Evolutionary conservation across 2,329 filamentous ascomycete species (phyloP).

Genomic region (Septoria petroselini): DNA sequence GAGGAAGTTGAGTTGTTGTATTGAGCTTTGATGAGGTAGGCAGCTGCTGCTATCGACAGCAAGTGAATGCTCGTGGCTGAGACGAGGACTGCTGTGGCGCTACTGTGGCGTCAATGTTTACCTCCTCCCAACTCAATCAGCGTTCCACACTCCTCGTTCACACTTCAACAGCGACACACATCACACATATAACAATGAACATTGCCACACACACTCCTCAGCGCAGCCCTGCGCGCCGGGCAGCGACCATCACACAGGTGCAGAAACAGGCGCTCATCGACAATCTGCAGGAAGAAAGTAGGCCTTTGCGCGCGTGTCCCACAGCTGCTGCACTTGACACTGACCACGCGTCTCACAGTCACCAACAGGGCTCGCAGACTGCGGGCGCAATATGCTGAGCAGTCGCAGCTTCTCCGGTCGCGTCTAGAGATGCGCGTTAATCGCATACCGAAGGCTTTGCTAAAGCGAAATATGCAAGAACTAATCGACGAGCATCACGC

Average conservation of each 20-base stretch:
- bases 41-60: too few relatives aligned
- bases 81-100: too few relatives aligned
- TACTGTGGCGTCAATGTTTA: slow-evolving; percentile 9
- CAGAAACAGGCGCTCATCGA: slow-evolving; percentile 88
- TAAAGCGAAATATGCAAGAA: slow-evolving; percentile 79
- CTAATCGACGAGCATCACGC: slow-evolving; percentile 58
- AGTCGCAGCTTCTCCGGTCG: slow-evolving; percentile 78
- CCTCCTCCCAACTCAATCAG: background rate
- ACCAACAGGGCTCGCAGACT: slow-evolving; percentile 84
- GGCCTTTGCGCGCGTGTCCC: slow-evolving; percentile 22
- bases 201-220: slow-evolving; percentile 24
- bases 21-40: too few relatives aligned
- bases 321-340: slow-evolving; percentile 15
- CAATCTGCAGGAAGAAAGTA: slow-evolving; percentile 85
- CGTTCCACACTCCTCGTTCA: background rate
- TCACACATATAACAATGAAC: slow-evolving; percentile 11
- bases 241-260: slow-evolving; percentile 39
- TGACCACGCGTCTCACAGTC: slow-evolving; percentile 53
- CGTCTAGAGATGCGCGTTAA: slow-evolving; percentile 92
- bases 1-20: too few relatives aligned
- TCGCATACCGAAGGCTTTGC: slow-evolving; percentile 75
- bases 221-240: slow-evolving; percentile 26
- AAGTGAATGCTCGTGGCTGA: too few relatives aligned
- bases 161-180: background rate
- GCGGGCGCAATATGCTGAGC: slow-evolving; percentile 81